Conservation (phyloP, 1,139 yeast genomes). For the Candida freyschussii region DNA sequence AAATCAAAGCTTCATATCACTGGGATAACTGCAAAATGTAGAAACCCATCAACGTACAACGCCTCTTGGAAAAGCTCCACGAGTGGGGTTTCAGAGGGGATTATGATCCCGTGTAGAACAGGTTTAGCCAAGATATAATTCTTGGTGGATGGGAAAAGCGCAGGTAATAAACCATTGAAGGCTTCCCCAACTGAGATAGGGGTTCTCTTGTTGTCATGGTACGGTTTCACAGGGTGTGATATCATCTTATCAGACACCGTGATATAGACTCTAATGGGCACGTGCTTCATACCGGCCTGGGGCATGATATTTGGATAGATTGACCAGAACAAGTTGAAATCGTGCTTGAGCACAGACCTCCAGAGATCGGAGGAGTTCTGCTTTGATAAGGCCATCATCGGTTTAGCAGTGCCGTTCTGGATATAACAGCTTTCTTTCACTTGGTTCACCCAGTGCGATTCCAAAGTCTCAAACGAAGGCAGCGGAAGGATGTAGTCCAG, state of each 20-base stretch:
- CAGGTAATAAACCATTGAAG: conserved; percentile 39
- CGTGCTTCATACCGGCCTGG: conserved; percentile 28
- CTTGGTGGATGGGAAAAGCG: conserved; percentile 36
- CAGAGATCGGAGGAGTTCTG: conserved; percentile 54
- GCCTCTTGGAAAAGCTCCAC: conserved; percentile 50
- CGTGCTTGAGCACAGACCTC: conserved; percentile 39
- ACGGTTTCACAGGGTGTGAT: conserved; percentile 41
- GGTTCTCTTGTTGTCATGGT: conserved; percentile 15
- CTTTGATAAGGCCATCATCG: conserved; percentile 69
- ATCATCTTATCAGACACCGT: conserved; percentile 40
- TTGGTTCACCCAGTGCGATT: conserved; percentile 64
- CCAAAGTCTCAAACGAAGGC: conserved; percentile 31
- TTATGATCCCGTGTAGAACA: conserved; percentile 59
- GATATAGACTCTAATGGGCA: conserved; percentile 60
- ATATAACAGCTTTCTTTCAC: conserved; percentile 77
- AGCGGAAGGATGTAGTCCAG: conserved; percentile 47
- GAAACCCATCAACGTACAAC: conserved; percentile 68
- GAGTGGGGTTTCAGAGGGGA: conserved; percentile 44
- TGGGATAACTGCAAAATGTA: conserved; percentile 52
- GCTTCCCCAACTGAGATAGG: conserved; percentile 38
- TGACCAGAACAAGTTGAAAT: conserved; percentile 32
- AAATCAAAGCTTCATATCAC: too few relatives aligned
- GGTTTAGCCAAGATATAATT: conserved; percentile 38
- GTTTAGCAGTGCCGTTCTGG: conserved; percentile 66
- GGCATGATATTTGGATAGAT: conserved; percentile 30